These are phyloP conservation scores for Haematococcus lacustris DNA, from an alignment of 139 green algal species.

Conservation along the genomic window DNA sequence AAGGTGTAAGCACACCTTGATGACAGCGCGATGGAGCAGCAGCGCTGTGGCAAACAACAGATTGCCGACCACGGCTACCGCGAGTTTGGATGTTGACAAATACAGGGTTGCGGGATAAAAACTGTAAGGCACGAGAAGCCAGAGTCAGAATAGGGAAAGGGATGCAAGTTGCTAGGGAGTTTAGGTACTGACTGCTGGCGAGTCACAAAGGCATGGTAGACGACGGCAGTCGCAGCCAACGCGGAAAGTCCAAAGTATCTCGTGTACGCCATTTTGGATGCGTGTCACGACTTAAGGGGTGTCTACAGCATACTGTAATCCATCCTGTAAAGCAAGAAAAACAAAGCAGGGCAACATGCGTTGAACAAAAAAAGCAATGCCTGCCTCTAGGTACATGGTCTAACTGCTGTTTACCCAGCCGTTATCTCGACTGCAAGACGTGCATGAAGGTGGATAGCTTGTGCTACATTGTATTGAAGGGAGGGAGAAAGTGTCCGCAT, in stretches of 20 bases:
- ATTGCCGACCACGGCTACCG: slow-evolving; percentile 87
- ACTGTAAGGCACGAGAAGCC: slow-evolving; percentile 29
- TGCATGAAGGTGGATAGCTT: no score
- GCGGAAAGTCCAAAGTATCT: slow-evolving; percentile 20
- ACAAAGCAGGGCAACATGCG: no score
- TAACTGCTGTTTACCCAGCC: no score
- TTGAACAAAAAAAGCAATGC: no score
- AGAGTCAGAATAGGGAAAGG: neutral
- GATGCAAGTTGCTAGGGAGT: neutral
- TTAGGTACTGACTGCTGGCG: slow-evolving; percentile 71
- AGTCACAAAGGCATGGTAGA: slow-evolving; percentile 89
- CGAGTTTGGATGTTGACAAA: slow-evolving; percentile 87
- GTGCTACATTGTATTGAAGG: no score
- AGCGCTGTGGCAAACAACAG: slow-evolving; percentile 77
- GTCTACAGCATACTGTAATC: no score
- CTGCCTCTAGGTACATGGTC: no score
- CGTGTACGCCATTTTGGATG: neutral
- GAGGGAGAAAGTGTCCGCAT: no score
- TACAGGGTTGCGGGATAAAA: slow-evolving; percentile 92
- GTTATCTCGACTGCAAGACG: no score
- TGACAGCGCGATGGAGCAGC: slow-evolving; percentile 60
- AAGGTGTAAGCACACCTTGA: slow-evolving; percentile 63
- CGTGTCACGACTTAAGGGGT: no score
- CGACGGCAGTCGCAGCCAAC: slow-evolving; percentile 43
- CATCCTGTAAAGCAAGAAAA: no score